These are phyloP conservation scores for Echinochloa phyllopogon DNA, from an alignment of 176 grass and related monocot genomes.

Conservation along the genomic window DNA sequence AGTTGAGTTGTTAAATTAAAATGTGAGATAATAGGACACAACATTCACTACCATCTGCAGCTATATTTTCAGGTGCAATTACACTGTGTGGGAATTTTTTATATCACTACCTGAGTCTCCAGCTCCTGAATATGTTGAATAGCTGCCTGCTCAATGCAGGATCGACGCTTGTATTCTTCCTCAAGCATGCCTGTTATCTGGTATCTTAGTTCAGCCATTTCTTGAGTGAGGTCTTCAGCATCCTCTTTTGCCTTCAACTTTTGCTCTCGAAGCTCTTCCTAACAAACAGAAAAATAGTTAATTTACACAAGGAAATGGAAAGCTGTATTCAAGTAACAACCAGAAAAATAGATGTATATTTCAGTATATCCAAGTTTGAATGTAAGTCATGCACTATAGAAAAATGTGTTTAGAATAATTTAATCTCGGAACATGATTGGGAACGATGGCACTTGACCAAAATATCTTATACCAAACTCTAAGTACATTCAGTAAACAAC, in stretches of 20 bases:
- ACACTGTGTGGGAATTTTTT: not conserved
- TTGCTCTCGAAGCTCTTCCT: slow-evolving; percentile 93
- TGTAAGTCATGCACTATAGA: not conserved
- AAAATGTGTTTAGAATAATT: slow-evolving; percentile 4
- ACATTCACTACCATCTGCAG: slow-evolving; percentile 1
- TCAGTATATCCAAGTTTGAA: slow-evolving; percentile 12
- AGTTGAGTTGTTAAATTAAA: not conserved
- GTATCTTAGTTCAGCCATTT: slow-evolving; percentile 99
- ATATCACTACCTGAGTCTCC: slow-evolving; percentile 76
- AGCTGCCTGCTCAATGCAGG: slow-evolving; percentile 93
- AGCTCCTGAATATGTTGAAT: slow-evolving; percentile 93
- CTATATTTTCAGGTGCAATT: slow-evolving; percentile 10
- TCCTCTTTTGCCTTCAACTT: slow-evolving; percentile 96
- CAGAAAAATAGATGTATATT: not conserved
- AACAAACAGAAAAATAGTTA: slow-evolving; percentile 39
- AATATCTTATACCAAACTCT: slow-evolving; percentile 4
- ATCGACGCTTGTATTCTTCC: slow-evolving; percentile 93
- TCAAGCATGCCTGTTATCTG: slow-evolving; percentile 96
- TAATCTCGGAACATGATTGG: slow-evolving; percentile 4
- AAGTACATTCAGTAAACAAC: slow-evolving; percentile 35
- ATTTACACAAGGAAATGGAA: slow-evolving; percentile 16
- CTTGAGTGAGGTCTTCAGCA: slow-evolving; percentile 96
- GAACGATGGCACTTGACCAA: not conserved
- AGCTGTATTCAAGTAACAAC: slow-evolving; percentile 1
- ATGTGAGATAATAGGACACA: not conserved